Evolutionary conservation across 768 basidiomycete genomes (phyloP).

Genomic region (Cubamyces lactineus): DNA sequence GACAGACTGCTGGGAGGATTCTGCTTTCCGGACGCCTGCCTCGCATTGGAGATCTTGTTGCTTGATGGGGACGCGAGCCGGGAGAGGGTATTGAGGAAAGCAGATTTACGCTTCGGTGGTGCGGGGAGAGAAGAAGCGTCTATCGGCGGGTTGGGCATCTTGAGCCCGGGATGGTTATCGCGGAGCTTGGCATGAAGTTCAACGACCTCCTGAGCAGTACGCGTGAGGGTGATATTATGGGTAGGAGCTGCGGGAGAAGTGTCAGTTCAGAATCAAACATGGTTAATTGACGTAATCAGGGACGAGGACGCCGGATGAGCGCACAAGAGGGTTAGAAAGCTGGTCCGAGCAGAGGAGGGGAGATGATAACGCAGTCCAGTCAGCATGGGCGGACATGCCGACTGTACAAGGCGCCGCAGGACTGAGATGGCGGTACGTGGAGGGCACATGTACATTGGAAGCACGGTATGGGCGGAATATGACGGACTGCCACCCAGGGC

Average conservation of each 20-base stretch:
- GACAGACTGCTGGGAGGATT: slow-evolving; percentile 19
- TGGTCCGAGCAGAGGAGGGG: slow-evolving; percentile 1
- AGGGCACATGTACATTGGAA: too few species aligned
- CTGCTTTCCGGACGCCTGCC: slow-evolving; percentile 40
- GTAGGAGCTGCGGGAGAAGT: slow-evolving; percentile 66
- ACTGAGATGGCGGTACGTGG: too few species aligned
- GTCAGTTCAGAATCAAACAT: slow-evolving; percentile 33
- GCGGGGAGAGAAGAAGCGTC: slow-evolving; percentile 57
- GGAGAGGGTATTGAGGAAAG: slow-evolving; percentile 84
- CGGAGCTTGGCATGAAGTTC: slow-evolving; percentile 84
- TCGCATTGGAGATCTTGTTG: slow-evolving; percentile 47
- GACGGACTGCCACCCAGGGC: too few species aligned
- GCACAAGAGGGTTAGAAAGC: slow-evolving; percentile 22
- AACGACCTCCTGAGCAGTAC: slow-evolving; percentile 73
- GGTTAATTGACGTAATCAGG: slow-evolving; percentile 23
- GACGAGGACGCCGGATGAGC: slow-evolving; percentile 22
- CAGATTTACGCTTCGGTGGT: slow-evolving; percentile 74
- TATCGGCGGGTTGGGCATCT: slow-evolving; percentile 65
- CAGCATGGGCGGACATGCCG: too few species aligned
- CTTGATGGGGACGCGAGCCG: slow-evolving; percentile 75
- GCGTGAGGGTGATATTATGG: slow-evolving; percentile 85
- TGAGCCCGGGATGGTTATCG: slow-evolving; percentile 58
- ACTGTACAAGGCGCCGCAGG: too few species aligned
- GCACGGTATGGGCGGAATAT: too few species aligned
- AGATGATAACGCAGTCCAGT: too few species aligned